Percentiles rank a stretch among this genome's conserved stretches.
Evolutionary conservation across 2,329 filamentous ascomycete genomes (phyloP).

Genomic region (Hypocrella siamensis): DNA sequence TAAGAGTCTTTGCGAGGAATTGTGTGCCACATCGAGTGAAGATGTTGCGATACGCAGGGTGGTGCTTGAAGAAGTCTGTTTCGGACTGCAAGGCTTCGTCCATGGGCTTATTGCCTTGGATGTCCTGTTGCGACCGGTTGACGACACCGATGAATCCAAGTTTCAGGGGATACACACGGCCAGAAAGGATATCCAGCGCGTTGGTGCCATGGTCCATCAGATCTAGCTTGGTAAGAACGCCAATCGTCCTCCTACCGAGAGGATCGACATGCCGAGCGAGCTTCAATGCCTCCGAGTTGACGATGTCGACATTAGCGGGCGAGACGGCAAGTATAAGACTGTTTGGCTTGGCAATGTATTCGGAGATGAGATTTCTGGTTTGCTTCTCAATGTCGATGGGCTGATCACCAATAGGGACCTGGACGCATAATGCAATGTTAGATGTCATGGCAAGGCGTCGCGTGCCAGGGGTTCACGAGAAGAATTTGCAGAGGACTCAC

Average conservation of each 20-base stretch:
- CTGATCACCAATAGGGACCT: slow-evolving; percentile 95
- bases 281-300: slow-evolving; percentile 95
- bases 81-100: slow-evolving; percentile 81
- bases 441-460: neutral
- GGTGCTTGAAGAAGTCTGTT: slow-evolving; percentile 89
- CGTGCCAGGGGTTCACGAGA: slow-evolving; percentile 6
- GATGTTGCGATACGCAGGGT: slow-evolving; percentile 95
- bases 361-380: slow-evolving; percentile 86
- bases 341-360: slow-evolving; percentile 98
- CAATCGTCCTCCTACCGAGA: slow-evolving; percentile 85
- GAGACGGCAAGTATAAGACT: slow-evolving; percentile 95
- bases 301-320: slow-evolving; percentile 92
- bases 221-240: slow-evolving; percentile 91
- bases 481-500: slow-evolving; percentile 24
- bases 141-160: slow-evolving; percentile 96
- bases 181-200: slow-evolving; percentile 91
- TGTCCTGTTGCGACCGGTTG: slow-evolving; percentile 96
- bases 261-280: slow-evolving; percentile 94
- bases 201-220: slow-evolving; percentile 99
- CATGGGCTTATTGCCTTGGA: slow-evolving; percentile 89
- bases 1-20: slow-evolving; percentile 85
- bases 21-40: slow-evolving; percentile 85
- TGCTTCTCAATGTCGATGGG: slow-evolving; percentile 98
- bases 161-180: slow-evolving; percentile 90
- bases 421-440: neutral